These are phyloP conservation scores for Penicillium sp. DNA, from an alignment of 2,329 filamentous ascomycete genomes.

Conservation along the genomic window DNA sequence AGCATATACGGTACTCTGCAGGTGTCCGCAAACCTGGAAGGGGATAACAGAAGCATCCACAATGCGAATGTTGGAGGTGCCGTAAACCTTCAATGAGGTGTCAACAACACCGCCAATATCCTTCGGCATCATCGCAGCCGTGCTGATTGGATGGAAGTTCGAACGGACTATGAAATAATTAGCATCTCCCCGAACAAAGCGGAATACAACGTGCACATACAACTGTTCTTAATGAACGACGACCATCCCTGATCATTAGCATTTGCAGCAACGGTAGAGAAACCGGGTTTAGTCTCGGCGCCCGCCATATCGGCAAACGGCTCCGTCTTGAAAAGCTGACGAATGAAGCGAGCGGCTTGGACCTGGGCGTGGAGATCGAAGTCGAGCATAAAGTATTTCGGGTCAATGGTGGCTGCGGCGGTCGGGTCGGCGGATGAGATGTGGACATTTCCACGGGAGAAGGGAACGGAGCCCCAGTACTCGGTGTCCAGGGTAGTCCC, in stretches of 20 bases:
- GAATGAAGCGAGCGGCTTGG: slow-evolving; percentile 24
- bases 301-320: slow-evolving; percentile 16
- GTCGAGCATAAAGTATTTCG: slow-evolving; percentile 32
- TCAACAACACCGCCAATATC: slow-evolving; percentile 36
- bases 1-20: slow-evolving; percentile 29
- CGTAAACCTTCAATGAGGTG: slow-evolving; percentile 31
- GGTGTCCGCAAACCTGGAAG: slow-evolving; percentile 28
- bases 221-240: slow-evolving; percentile 24
- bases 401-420: slow-evolving; percentile 26
- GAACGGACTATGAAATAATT: slow-evolving; percentile 22
- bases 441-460: slow-evolving; percentile 32
- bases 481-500: slow-evolving; percentile 18
- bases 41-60: slow-evolving; percentile 34
- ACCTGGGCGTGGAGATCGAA: slow-evolving; percentile 25
- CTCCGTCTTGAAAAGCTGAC: slow-evolving; percentile 19
- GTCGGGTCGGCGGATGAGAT: slow-evolving; percentile 27
- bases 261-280: slow-evolving; percentile 17
- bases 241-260: slow-evolving; percentile 25
- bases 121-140: slow-evolving; percentile 33
- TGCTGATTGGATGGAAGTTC: slow-evolving; percentile 32
- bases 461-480: slow-evolving; percentile 31
- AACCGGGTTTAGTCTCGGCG: slow-evolving; percentile 22
- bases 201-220: slow-evolving; percentile 13
- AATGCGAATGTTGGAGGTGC: slow-evolving; percentile 33
- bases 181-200: not conserved